Percentiles rank a stretch among this genome's conserved stretches.
These are phyloP conservation scores for Beauveria asiatica DNA, from an alignment of 2,329 filamentous ascomycete genomes.

Conservation along the genomic window DNA sequence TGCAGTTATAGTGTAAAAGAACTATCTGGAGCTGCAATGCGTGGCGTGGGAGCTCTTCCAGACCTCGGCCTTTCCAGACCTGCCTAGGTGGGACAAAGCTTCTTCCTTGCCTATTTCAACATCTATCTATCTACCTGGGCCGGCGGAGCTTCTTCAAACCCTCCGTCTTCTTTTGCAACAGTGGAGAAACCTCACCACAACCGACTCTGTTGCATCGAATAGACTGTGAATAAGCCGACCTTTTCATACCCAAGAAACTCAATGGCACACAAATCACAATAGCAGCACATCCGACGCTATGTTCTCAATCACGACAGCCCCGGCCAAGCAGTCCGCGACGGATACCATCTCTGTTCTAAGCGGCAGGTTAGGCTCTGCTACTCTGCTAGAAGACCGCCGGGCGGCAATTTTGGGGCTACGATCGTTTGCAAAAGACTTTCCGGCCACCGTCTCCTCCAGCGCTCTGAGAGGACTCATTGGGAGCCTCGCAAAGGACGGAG, in stretches of 20 bases:
- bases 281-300: conserved; percentile 26
- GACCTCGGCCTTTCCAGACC: not conserved
- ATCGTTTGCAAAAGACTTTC: conserved; percentile 94
- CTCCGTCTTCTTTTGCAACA: not conserved
- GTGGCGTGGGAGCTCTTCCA: not conserved
- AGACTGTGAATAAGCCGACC: not conserved
- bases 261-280: conserved; percentile 5
- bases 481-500: conserved; percentile 75
- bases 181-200: not conserved
- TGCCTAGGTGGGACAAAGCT: not conserved
- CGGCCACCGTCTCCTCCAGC: conserved; percentile 88
- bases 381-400: conserved; percentile 85
- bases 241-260: not conserved
- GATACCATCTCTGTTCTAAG: conserved; percentile 90
- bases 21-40: not conserved
- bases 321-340: conserved; percentile 90
- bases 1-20: not conserved
- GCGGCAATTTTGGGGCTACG: conserved; percentile 87
- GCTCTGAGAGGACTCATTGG: conserved; percentile 83
- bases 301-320: conserved; percentile 62
- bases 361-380: conserved; percentile 78
- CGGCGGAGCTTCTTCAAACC: not conserved
- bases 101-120: not conserved
- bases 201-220: not conserved
- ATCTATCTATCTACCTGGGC: not conserved